Conservation (phyloP, 2,329 filamentous ascomycete species). For the Fusarium gaditjirri region DNA sequence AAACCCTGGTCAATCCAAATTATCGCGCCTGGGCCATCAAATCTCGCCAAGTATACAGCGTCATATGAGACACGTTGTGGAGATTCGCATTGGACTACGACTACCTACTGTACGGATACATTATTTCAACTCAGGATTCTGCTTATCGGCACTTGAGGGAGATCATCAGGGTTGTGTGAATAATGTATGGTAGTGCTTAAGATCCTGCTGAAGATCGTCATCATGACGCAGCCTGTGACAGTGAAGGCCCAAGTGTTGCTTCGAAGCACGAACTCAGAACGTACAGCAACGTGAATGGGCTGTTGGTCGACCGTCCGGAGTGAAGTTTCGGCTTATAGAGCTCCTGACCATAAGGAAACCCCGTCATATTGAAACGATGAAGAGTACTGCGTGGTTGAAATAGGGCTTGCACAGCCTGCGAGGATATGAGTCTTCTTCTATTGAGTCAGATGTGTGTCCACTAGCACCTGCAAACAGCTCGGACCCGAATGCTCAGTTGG, state of each 20-base stretch:
- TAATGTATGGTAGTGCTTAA: not conserved
- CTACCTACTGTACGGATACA: not conserved
- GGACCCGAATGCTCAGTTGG: not conserved
- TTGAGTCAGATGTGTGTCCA: not conserved
- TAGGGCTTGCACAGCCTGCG: not conserved
- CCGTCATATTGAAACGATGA: not conserved
- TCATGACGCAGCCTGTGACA: not conserved
- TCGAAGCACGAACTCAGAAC: slow-evolving; percentile 1
- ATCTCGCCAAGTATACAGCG: slow-evolving; percentile 28
- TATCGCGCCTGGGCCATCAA: slow-evolving; percentile 31
- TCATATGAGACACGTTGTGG: slow-evolving; percentile 25
- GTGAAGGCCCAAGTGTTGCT: not conserved
- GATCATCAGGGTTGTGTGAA: not conserved
- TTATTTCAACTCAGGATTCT: not conserved
- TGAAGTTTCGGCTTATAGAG: not conserved
- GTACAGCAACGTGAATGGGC: not conserved
- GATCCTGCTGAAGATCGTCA: slow-evolving; percentile 4
- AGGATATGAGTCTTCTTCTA: not conserved
- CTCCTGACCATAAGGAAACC: not conserved
- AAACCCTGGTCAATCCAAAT: slow-evolving; percentile 3
- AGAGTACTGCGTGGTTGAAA: not conserved
- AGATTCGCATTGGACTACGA: not conserved
- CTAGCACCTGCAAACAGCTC: not conserved
- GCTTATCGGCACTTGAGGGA: not conserved
- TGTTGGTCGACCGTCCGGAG: not conserved